Conservation (phyloP, 352 stramenopile genomes). For the Globisporangium viniferum region DNA sequence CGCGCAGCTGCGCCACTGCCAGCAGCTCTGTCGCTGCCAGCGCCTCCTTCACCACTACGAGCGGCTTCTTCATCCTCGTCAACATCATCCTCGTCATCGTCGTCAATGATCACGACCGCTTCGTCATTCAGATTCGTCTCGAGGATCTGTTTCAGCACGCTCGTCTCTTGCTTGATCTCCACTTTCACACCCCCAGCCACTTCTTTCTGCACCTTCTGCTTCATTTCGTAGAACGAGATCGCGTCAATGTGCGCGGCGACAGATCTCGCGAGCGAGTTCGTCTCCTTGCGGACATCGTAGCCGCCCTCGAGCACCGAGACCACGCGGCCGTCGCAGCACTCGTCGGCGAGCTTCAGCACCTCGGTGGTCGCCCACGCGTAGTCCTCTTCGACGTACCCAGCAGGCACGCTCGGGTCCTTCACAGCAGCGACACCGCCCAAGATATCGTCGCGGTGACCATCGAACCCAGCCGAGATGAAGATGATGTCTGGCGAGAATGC, state of each 20-base stretch:
- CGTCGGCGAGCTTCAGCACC: constrained; percentile 67
- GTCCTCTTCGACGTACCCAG: constrained; percentile 80
- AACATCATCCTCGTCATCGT: constrained; percentile 24
- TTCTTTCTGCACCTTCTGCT: constrained; percentile 16
- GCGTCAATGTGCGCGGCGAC: constrained; percentile 73
- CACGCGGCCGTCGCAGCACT: constrained; percentile 76
- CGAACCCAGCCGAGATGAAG: constrained; percentile 88
- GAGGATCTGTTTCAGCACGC: constrained; percentile 51
- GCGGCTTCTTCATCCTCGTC: constrained; percentile 20
- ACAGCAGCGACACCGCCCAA: constrained; percentile 73
- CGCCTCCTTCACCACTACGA: not conserved
- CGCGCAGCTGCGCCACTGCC: not conserved
- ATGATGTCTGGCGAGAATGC: constrained; percentile 79
- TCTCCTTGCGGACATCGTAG: constrained; percentile 80
- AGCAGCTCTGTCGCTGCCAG: not conserved
- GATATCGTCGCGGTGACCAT: constrained; percentile 84
- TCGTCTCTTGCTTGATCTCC: constrained; percentile 31
- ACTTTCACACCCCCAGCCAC: constrained; percentile 9
- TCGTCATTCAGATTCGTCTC: constrained; percentile 40
- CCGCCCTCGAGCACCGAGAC: constrained; percentile 86
- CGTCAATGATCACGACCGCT: constrained; percentile 58
- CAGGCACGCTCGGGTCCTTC: constrained; percentile 71
- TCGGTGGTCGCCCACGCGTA: constrained; percentile 80
- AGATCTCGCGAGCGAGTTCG: constrained; percentile 80
- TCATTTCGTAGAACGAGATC: constrained; percentile 62